Evolutionary conservation across 1,284 basidiomycete genomes (phyloP), one percentile per base, ranked within the genome.

Genomic region (Phylloporus gajari): DNA sequence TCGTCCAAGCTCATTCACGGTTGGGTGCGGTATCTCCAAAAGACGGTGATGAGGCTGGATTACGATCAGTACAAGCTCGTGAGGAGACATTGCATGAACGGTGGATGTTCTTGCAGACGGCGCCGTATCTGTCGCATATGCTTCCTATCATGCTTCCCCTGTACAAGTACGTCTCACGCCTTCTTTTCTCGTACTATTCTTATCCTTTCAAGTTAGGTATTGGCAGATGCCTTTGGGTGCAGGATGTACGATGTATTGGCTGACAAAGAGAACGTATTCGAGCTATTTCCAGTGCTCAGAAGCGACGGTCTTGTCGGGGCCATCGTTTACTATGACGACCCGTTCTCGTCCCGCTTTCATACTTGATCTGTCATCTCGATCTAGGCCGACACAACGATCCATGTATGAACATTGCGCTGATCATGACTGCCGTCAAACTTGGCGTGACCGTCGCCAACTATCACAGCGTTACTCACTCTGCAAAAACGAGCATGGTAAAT

Each of bases 11-110:
- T 99, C 67, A 97, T 99, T 2, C 97, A 99, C 85, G 97, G 97
- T 40, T 97, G 97, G 71, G 97, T 99, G 1, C 91, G 97, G 21
- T 99, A 99, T 85, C 90, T 99, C 21, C 97, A 98, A 80, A 99
- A 98, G 82, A 97, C 97, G 3, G 90, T 99, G 68, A 92, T 98
- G 81, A 96, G 98, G 82, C 91, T 99, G 74, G 97, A 99, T 84
- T 98, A 98, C 78, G 95, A 95, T 80, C 95, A 97, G 81, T 99
- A 96, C 90, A 98, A 98, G 85, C 94, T 99, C 78, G 97, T 99
- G 38, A 89, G 89, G 46, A 99, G 84, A 97, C 97, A 13, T 88
- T 99, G 3, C 94, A 96, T 77, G 97, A 99, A 85, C 91, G 97
- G 68, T 90, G 89, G 75, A 97, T 97, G 67, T 99, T 99, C 88